Evolutionary conservation across 1,284 basidiomycete species (phyloP).

Genomic region (Marasmius oreades): DNA sequence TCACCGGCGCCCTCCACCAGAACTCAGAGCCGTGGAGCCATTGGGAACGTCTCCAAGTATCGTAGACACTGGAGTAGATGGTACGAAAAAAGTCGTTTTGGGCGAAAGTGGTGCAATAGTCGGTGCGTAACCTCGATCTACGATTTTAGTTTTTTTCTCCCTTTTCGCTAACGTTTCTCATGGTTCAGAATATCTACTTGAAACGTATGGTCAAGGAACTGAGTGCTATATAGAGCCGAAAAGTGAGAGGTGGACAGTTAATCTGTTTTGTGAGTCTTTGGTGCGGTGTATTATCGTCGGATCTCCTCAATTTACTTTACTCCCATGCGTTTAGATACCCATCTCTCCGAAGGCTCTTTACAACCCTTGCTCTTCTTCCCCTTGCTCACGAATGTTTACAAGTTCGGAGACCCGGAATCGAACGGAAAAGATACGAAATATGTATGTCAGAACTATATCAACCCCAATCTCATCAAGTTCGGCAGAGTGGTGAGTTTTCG

Average conservation of each 20-base stretch:
- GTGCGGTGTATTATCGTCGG: no score
- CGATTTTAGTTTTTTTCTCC: neutral
- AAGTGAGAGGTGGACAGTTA: neutral
- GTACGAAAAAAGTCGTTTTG: neutral
- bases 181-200: constrained; percentile 21
- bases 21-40: neutral
- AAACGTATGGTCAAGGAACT: neutral
- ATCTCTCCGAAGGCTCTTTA: neutral
- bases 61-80: neutral
- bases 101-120: neutral
- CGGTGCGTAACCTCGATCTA: neutral
- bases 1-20: neutral
- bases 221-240: neutral
- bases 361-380: neutral
- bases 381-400: neutral
- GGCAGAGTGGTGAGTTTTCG: neutral
- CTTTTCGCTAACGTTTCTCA: no score
- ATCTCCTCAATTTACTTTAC: no score
- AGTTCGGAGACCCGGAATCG: neutral
- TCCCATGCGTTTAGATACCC: neutral
- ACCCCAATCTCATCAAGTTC: neutral
- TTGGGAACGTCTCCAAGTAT: neutral
- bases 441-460: neutral
- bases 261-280: neutral
- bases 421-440: neutral